Base-by-base conservation (phyloP, 2,329 filamentous ascomycete genomes). In the Stagonosporopsis rhizophila region DNA sequence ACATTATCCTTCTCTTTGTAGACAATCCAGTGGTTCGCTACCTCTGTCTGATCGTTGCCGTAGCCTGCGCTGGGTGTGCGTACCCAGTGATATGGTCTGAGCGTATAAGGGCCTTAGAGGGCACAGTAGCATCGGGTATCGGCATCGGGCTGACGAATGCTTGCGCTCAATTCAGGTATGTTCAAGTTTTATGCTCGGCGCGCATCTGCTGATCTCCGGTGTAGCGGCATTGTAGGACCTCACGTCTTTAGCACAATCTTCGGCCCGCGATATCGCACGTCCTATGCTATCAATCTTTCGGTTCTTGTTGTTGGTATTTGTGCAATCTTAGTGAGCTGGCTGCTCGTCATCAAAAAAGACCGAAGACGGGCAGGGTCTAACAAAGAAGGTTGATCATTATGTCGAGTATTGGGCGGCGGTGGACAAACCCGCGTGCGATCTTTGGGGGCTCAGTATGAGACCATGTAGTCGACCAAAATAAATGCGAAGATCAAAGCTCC, bases 51-150 rank as follows among this genome's bases (percentile, higher is more conserved):
- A 52, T 66, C 4, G 55, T 64, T 11, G 63, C 63, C 14, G 61
- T 66, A 23, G 59, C 54, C 2, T 66, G 63, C 44, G 61, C 61
- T 17, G 61, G 59, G 6, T 64, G 61, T 37, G 61, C 63, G 11
- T 64, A 66, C 39, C 63, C 61, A 9, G 61, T 66, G 14, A 64
- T 66, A 9, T 64, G 59, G 63, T 48, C 56, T 22, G 63, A 66
- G 41, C 54, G 63, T 30, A 66, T 66, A 17, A 58, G 63, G 7
- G 63, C 59, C 1, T 41, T 66, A 5, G 58, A 66, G 39, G 63
- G 63, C 11, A 66, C 63, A 7, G 61, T 64, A 9, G 61, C 63
- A 45, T 64, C 61, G 5, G 61, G 63, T 12, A 59, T 66, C 15
- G 63, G 63, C 6, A 66, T 64, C 40, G 63, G 63, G 6, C 23